A percentile compares a stretch with the other conserved stretches of the same genome.
These are phyloP conservation scores for Pichia sp. DNA, from an alignment of 1,139 yeast genomes.

Conservation along the genomic window DNA sequence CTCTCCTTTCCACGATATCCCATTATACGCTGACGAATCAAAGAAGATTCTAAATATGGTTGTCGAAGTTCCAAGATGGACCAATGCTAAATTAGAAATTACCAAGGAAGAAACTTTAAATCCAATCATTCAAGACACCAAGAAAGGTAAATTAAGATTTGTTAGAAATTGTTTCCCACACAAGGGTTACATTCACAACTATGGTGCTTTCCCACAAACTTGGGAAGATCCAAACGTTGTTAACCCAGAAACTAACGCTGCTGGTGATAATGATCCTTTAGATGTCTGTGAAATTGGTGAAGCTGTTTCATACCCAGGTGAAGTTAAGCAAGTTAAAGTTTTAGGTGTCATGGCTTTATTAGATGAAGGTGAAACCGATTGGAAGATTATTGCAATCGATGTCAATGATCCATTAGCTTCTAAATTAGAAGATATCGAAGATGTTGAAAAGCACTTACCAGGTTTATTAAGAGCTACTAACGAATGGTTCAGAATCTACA, in stretches of 20 bases:
- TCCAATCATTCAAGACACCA: slow-evolving; percentile 82
- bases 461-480: slow-evolving; percentile 76
- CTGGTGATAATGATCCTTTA: slow-evolving; percentile 85
- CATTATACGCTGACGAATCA: slow-evolving; percentile 57
- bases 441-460: slow-evolving; percentile 70
- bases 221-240: slow-evolving; percentile 80
- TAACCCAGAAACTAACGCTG: slow-evolving; percentile 74
- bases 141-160: slow-evolving; percentile 76
- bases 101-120: slow-evolving; percentile 58
- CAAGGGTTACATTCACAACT: slow-evolving; percentile 87
- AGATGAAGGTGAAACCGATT: slow-evolving; percentile 91
- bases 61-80: slow-evolving; percentile 89
- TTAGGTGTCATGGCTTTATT: slow-evolving; percentile 81
- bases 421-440: slow-evolving; percentile 66
- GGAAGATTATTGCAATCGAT: slow-evolving; percentile 82
- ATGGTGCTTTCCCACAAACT: slow-evolving; percentile 92
- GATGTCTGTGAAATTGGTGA: slow-evolving; percentile 89
- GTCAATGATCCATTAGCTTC: slow-evolving; percentile 69
- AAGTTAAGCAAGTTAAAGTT: slow-evolving; percentile 74
- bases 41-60: slow-evolving; percentile 73
- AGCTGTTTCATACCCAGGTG: slow-evolving; percentile 63
- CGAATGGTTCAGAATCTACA: slow-evolving; percentile 89
- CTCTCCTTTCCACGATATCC: slow-evolving; percentile 75
- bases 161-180: slow-evolving; percentile 86
- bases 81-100: slow-evolving; percentile 84